Evolutionary conservation across 768 basidiomycete species (phyloP).

Genomic region (Boletales sp.): DNA sequence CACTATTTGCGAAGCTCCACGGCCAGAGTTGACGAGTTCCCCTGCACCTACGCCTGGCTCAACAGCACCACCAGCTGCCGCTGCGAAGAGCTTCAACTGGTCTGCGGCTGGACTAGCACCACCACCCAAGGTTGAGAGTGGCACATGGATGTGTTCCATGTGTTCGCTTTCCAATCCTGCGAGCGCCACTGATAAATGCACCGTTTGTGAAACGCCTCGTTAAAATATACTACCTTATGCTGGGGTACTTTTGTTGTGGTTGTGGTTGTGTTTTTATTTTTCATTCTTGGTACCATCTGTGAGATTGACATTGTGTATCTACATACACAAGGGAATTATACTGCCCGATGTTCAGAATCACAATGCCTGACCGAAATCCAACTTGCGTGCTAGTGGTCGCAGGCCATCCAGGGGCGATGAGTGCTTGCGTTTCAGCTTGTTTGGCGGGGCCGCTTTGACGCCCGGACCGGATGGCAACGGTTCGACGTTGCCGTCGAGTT

Average conservation of each 20-base stretch:
- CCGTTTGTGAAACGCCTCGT: constrained; percentile 45
- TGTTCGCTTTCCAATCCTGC: constrained; percentile 46
- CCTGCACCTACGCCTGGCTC: neutral
- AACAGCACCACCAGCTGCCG: neutral
- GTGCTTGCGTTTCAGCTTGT: constrained; percentile 68
- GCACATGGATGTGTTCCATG: constrained; percentile 38
- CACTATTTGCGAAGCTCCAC: constrained; percentile 40
- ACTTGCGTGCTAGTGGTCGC: constrained; percentile 61
- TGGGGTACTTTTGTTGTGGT: neutral
- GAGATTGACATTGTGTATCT: constrained; percentile 4
- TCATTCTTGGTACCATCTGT: neutral
- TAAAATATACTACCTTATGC: constrained; percentile 17
- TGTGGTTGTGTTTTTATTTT: constrained; percentile 11
- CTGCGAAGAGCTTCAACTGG: constrained; percentile 34
- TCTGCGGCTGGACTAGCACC: constrained; percentile 34
- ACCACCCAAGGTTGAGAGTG: constrained; percentile 19
- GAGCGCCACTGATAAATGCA: constrained; percentile 44
- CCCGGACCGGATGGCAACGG: constrained; percentile 45
- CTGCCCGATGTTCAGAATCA: constrained; percentile 1
- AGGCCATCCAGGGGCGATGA: constrained; percentile 49
- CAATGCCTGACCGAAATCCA: constrained; percentile 61
- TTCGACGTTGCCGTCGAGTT: constrained; percentile 73
- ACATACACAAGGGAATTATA: neutral
- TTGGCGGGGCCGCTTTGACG: constrained; percentile 48
- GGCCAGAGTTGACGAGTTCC: constrained; percentile 18